phyloP scores from a whole-genome alignment of 176 grass and related monocot genomes.

The Melocanna baccifera region DNA sequence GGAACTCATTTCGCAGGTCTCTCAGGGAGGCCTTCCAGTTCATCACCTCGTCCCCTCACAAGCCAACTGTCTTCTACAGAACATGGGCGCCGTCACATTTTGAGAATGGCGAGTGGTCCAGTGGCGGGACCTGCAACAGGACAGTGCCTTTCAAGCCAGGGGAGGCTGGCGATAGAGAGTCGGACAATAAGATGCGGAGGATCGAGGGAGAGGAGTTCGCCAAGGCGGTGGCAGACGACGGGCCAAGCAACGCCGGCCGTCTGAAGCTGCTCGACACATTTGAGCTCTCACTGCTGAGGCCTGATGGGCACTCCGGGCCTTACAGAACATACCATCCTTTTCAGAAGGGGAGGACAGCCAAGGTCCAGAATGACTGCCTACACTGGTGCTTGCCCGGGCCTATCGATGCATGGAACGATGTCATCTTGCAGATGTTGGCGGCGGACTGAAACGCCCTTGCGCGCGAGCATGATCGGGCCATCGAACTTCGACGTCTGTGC shows the following conservation, averaged over 20 bases:
- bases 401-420: constrained; percentile 81
- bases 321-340: constrained; percentile 72
- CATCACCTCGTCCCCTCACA: constrained; percentile 53
- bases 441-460: background rate
- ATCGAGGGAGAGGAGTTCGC: constrained; percentile 73
- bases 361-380: constrained; percentile 78
- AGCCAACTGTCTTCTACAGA: constrained; percentile 63
- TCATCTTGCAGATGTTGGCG: constrained; percentile 61
- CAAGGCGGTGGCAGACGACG: background rate
- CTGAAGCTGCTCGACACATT: constrained; percentile 76
- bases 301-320: constrained; percentile 74
- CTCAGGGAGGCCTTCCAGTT: constrained; percentile 54
- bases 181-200: constrained; percentile 59
- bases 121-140: constrained; percentile 66
- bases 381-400: constrained; percentile 91
- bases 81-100: constrained; percentile 84
- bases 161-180: constrained; percentile 30
- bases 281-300: constrained; percentile 64
- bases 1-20: constrained; percentile 43
- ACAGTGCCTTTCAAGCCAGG: constrained; percentile 56
- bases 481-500: background rate
- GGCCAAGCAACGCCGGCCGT: background rate
- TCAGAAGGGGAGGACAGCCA: background rate
- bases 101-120: constrained; percentile 72
- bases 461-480: background rate